Percentiles rank a stretch among this genome's conserved stretches.
Evolutionary conservation across 2,329 filamentous ascomycete genomes (phyloP).

Genomic region (Botrytis pseudocinerea): DNA sequence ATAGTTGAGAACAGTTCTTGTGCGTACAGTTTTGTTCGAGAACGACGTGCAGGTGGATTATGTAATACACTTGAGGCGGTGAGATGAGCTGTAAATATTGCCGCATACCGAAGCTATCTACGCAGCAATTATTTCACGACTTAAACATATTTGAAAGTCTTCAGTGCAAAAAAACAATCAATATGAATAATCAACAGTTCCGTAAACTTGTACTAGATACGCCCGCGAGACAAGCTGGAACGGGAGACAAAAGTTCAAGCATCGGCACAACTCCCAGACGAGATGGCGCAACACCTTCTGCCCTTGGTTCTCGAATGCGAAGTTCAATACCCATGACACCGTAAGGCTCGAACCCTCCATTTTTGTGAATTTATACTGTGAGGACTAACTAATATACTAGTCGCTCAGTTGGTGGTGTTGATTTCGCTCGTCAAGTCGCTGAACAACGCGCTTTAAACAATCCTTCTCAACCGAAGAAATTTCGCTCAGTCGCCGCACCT

Average conservation of each 20-base stretch:
- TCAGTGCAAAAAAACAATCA: constrained; percentile 1
- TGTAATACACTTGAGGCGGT: neutral
- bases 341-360: constrained; percentile 50
- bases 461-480: constrained; percentile 63
- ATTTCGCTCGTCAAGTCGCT: constrained; percentile 83
- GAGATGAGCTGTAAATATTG: neutral
- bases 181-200: constrained; percentile 96
- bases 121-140: neutral
- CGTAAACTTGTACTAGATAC: constrained; percentile 71
- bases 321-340: constrained; percentile 93
- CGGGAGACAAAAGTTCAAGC: constrained; percentile 27
- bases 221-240: constrained; percentile 42
- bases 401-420: constrained; percentile 48
- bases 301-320: constrained; percentile 74
- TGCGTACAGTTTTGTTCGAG: neutral
- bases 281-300: constrained; percentile 52
- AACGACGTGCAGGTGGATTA: neutral
- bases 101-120: neutral
- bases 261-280: constrained; percentile 41
- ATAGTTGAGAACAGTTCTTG: neutral
- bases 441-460: constrained; percentile 53
- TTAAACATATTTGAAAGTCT: neutral
- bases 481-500: constrained; percentile 71
- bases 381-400: constrained; percentile 21
- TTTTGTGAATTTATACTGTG: neutral